Percentiles rank a stretch among this genome's conserved stretches.
These are phyloP conservation scores for Podaxis carcinomalis DNA, from an alignment of 768 basidiomycete species.

Conservation along the genomic window DNA sequence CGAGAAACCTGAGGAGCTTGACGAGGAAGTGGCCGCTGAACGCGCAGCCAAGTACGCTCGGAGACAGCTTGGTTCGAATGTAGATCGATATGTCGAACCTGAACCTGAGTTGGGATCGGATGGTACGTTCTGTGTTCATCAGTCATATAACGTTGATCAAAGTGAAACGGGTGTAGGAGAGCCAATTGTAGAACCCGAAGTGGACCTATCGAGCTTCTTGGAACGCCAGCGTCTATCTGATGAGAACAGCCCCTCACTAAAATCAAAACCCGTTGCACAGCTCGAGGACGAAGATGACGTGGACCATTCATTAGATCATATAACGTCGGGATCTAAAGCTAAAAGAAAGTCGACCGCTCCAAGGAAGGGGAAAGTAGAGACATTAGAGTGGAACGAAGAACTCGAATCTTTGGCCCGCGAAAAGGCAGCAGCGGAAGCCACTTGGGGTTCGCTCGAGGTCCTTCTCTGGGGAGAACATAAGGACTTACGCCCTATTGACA, in stretches of 20 bases:
- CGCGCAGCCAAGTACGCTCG: slow-evolving; percentile 45
- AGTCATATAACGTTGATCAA: neutral
- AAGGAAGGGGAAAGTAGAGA: slow-evolving; percentile 60
- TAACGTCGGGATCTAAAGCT: slow-evolving; percentile 30
- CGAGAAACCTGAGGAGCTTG: slow-evolving; percentile 42
- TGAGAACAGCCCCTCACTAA: slow-evolving; percentile 19
- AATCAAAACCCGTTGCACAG: slow-evolving; percentile 18
- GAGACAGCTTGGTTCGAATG: slow-evolving; percentile 64
- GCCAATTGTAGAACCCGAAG: slow-evolving; percentile 62
- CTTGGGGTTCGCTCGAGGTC: slow-evolving; percentile 47
- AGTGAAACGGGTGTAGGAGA: slow-evolving; percentile 40
- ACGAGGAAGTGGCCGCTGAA: slow-evolving; percentile 48
- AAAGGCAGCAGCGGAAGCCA: slow-evolving; percentile 72
- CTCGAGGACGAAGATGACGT: slow-evolving; percentile 53
- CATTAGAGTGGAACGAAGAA: slow-evolving; percentile 64
- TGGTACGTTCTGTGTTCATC: slow-evolving; percentile 35
- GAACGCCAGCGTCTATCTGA: slow-evolving; percentile 56
- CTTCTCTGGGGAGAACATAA: neutral
- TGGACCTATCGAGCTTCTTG: slow-evolving; percentile 66
- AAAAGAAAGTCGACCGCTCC: slow-evolving; percentile 18
- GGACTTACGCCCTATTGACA: slow-evolving; percentile 18
- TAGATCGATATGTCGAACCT: slow-evolving; percentile 69
- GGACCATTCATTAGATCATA: slow-evolving; percentile 53
- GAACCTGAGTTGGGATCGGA: slow-evolving; percentile 69
- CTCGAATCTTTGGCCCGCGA: slow-evolving; percentile 65